Base-by-base conservation (phyloP, 306 rosid species). In the Sophora flavescens region DNA sequence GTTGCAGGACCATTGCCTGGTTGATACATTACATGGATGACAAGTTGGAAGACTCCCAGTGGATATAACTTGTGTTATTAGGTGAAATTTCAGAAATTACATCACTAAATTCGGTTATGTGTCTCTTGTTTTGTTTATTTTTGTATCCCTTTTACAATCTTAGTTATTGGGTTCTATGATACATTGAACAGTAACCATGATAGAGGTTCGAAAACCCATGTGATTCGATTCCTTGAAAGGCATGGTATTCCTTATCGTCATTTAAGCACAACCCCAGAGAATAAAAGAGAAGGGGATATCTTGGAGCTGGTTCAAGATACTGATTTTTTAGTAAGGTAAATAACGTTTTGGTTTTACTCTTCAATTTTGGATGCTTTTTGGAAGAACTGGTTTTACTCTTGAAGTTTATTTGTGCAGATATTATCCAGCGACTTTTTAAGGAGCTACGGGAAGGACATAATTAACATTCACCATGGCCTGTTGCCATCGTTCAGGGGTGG, bases 391-490 rank as follows among this genome's bases (percentile, higher is more conserved):
- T n/a, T n/a, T n/a, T n/a, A n/a, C 42, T 38, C 66, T 7, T 13
- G 53, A 42, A 39, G 35, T 63, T 61, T 71, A 66, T 22, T 76
- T 72, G 36, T 65, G 65, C 86, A 91, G 97, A 6, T 91, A 85
- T 52, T 91, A 70, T 91, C 97, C 57, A 86, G 89, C 30, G 2
- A 60, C 70, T 89, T 91, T 80, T 73, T 91, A 67, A 84, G 76
- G 69, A 72, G 84, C 70, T 92, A 92, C 47, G 89, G 90, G 62
- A 92, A 87, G 81, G 97, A 92, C 82, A 51, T 92, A 61, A 92
- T 92, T 70, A 92, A 92, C 84, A 92, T 92, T 75, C 97, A 92
- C 81, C 97, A 88, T 63, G 93, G 97, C 18, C 84, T 92, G 79
- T 81, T 90, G 61, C 97, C 97, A 59, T 92, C 97, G 74, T 92